Base-by-base conservation (phyloP, 192 early-diverging fungal species). In the Mortierella antarctica region DNA sequence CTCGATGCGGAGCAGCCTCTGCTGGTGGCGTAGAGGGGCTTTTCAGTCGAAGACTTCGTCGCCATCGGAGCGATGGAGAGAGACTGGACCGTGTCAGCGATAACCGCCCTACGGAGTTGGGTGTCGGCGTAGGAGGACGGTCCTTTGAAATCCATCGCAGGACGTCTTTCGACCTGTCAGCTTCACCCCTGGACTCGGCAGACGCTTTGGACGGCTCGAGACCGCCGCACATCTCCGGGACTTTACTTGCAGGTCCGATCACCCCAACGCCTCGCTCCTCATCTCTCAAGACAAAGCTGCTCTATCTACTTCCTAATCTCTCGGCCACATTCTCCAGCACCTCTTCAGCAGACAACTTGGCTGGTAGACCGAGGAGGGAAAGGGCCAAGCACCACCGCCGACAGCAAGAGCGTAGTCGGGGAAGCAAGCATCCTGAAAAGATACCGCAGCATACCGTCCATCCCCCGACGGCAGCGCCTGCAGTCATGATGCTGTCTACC, bases 401-500 rank as follows among this genome's bases (percentile, higher is more conserved):
- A 20, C 56, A 39, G 0, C 68, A 60, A 21, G 20, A 71, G 6
- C 58, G 8, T 13, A 11, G 14, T 11, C 50, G 8, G 13, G 4
- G 17, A 7, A 51, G 23, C 39, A 53, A 20, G 9, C 10, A 0
- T 6, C 4, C 15, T 14, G 21, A 17, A 50, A 44, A 12, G 7
- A 44, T 31, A 7, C 11, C 42, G 0, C 71, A 40, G 44, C 31
- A 31, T 3, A 31, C 31, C 31, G 31, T 31, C 31, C 57, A 11
- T 40, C 57, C 4, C 23, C 57, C 20, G 60, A 62, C 8, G 42
- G 42, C 3, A 62, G 42, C 31, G 31, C 58, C 77, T 7, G 21
- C 77, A n/a, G 45, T 58, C 13, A 11, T 71, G 11, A 65, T 80
- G 53, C 70, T 80, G 23, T 80, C 77, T 10, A 64, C 70, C 1